These are phyloP conservation scores for Trichoderma gracile DNA, from an alignment of 2,329 filamentous ascomycete species.

Conservation along the genomic window DNA sequence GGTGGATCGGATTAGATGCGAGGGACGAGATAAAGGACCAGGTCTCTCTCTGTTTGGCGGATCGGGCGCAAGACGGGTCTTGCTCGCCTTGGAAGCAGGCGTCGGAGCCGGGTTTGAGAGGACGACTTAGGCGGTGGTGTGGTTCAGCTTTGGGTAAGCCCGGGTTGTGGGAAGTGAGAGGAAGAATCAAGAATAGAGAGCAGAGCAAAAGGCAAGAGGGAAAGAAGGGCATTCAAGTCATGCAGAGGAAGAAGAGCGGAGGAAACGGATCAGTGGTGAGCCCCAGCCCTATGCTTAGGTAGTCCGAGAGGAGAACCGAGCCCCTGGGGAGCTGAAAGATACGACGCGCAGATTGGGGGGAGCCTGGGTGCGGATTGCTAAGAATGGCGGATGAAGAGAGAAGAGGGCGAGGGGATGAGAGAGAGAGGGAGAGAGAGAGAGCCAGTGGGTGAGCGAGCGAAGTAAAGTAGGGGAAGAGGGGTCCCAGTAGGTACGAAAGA, in stretches of 20 bases:
- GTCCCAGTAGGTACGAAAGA: not conserved
- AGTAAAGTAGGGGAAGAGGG: not conserved
- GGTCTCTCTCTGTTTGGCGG: not conserved
- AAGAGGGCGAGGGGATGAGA: not conserved
- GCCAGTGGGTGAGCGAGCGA: not conserved
- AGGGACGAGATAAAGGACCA: conserved; percentile 6
- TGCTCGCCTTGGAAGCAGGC: not conserved
- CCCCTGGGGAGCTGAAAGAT: not conserved
- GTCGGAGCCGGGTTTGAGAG: conserved; percentile 1
- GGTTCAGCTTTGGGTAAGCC: conserved; percentile 9
- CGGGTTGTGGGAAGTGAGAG: not conserved
- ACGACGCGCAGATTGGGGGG: not conserved
- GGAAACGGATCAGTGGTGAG: not conserved
- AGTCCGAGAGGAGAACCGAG: not conserved
- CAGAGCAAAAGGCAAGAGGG: not conserved
- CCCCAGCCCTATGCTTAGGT: not conserved
- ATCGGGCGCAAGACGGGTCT: conserved; percentile 1
- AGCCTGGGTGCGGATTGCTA: not conserved
- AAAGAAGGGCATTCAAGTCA: not conserved
- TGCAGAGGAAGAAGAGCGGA: not conserved
- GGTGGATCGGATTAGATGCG: conserved; percentile 14
- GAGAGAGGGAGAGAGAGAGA: too few relatives aligned
- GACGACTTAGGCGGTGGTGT: not conserved
- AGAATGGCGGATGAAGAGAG: not conserved
- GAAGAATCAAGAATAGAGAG: not conserved